phyloP scores from a whole-genome alignment of 768 basidiomycete species.

The Amanita brunnescens region DNA sequence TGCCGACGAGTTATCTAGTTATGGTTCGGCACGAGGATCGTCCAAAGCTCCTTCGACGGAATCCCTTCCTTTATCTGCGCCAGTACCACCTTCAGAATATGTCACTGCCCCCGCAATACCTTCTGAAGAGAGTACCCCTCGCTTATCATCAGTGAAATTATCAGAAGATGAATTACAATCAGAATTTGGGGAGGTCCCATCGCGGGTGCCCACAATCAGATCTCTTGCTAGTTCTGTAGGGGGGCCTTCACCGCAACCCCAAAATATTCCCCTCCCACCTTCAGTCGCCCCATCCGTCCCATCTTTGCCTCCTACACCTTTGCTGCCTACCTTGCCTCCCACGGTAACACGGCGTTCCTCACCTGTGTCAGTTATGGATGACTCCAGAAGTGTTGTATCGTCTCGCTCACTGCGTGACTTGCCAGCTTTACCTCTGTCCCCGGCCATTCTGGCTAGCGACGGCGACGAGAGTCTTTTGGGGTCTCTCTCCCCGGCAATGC shows the following conservation, averaged over 20 bases:
- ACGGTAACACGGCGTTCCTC: constrained; percentile 11
- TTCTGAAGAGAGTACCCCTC: constrained; percentile 33
- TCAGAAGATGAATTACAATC: constrained; percentile 6
- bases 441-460: constrained; percentile 13
- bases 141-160: constrained; percentile 20
- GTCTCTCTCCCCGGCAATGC: neutral
- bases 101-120: constrained; percentile 42
- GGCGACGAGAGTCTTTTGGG: constrained; percentile 3
- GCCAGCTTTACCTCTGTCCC: constrained; percentile 12
- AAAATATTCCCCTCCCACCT: constrained; percentile 35
- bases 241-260: constrained; percentile 17
- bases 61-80: constrained; percentile 41
- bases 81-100: constrained; percentile 25
- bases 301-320: constrained; percentile 18
- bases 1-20: constrained; percentile 30
- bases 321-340: constrained; percentile 13
- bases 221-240: constrained; percentile 20
- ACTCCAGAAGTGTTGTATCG: constrained; percentile 21
- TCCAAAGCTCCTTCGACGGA: constrained; percentile 20
- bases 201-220: constrained; percentile 21
- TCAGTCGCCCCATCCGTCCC: constrained; percentile 24
- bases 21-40: constrained; percentile 12
- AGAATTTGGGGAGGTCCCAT: constrained; percentile 17
- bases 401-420: constrained; percentile 22
- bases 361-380: constrained; percentile 13